These are phyloP conservation scores for Crithidia expoeki DNA, from an alignment of 208 protist genomes.

Conservation along the genomic window DNA sequence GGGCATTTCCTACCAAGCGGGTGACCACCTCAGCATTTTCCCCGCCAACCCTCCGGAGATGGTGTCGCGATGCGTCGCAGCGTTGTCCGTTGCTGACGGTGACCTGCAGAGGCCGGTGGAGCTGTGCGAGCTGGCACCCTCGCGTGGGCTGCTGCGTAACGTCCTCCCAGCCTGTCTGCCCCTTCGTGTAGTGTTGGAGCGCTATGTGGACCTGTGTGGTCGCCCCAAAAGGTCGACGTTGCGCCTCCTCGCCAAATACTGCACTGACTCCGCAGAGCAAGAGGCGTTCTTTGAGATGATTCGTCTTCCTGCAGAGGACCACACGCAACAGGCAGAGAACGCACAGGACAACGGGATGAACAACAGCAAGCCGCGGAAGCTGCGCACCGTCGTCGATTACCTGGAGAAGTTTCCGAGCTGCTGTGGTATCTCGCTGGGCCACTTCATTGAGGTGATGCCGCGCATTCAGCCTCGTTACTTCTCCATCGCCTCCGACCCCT, in stretches of 20 bases:
- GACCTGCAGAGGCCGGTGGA: constrained; percentile 57
- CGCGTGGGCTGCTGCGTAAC: constrained; percentile 48
- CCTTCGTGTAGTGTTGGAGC: constrained; percentile 65
- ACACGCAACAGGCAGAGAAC: background rate
- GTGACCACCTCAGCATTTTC: constrained; percentile 94
- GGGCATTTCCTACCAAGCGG: constrained; percentile 88
- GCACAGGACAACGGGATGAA: background rate
- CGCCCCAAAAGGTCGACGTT: constrained; percentile 69
- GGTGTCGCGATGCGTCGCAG: constrained; percentile 62
- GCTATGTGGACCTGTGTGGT: constrained; percentile 82
- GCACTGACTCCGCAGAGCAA: constrained; percentile 56
- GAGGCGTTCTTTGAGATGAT: constrained; percentile 55
- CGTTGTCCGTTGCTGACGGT: constrained; percentile 50
- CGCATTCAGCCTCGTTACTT: constrained; percentile 95
- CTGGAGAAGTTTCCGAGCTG: constrained; percentile 76
- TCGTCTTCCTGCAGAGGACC: constrained; percentile 9
- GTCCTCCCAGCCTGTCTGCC: constrained; percentile 62
- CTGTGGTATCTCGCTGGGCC: constrained; percentile 56
- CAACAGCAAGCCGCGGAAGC: constrained; percentile 15
- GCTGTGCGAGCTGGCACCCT: constrained; percentile 43
- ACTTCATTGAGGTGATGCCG: constrained; percentile 90
- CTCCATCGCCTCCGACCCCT: constrained; percentile 93
- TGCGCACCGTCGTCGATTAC: constrained; percentile 74
- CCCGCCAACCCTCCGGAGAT: constrained; percentile 77
- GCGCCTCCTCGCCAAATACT: constrained; percentile 72